These are phyloP conservation scores for Arachnomyces sp. DNA, from an alignment of 2,329 filamentous ascomycete species.

Conservation along the genomic window DNA sequence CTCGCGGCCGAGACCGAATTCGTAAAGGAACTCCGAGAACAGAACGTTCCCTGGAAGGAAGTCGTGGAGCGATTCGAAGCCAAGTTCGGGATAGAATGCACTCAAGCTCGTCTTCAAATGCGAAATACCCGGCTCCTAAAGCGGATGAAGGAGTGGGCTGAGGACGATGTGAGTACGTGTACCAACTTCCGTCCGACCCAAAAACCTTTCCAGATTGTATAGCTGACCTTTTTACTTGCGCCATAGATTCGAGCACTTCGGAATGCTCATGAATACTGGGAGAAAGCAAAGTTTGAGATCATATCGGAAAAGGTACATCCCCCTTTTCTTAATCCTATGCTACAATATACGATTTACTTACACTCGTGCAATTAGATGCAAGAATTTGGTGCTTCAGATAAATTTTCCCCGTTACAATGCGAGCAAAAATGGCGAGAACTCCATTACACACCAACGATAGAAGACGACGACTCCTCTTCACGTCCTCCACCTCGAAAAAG, in stretches of 20 bases:
- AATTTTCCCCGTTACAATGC: conserved; percentile 30
- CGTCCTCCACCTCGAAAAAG: conserved; percentile 3
- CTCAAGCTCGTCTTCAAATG: conserved; percentile 36
- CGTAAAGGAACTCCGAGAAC: conserved; percentile 29
- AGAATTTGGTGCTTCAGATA: conserved; percentile 26
- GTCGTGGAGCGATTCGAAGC: conserved; percentile 29
- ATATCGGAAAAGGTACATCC: conserved; percentile 31
- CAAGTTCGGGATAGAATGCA: conserved; percentile 29
- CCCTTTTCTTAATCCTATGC: conserved; percentile 1
- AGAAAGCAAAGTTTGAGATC: conserved; percentile 30
- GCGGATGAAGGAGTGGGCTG: conserved; percentile 32
- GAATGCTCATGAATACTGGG: conserved; percentile 29
- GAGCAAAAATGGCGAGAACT: conserved; percentile 16
- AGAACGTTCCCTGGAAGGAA: conserved; percentile 31
- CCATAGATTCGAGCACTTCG: conserved; percentile 29
- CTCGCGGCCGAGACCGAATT: conserved; percentile 33
- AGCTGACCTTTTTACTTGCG: neutral
- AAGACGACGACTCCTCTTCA: conserved; percentile 6
- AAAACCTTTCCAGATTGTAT: neutral
- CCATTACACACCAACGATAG: conserved; percentile 4
- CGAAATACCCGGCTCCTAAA: conserved; percentile 26
- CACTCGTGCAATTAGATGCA: conserved; percentile 14
- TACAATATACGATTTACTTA: conserved; percentile 1
- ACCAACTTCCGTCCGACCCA: conserved; percentile 6
- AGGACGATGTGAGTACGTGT: conserved; percentile 38